Conservation (phyloP, 2,329 filamentous ascomycete species). For the Alternaria sp. region DNA sequence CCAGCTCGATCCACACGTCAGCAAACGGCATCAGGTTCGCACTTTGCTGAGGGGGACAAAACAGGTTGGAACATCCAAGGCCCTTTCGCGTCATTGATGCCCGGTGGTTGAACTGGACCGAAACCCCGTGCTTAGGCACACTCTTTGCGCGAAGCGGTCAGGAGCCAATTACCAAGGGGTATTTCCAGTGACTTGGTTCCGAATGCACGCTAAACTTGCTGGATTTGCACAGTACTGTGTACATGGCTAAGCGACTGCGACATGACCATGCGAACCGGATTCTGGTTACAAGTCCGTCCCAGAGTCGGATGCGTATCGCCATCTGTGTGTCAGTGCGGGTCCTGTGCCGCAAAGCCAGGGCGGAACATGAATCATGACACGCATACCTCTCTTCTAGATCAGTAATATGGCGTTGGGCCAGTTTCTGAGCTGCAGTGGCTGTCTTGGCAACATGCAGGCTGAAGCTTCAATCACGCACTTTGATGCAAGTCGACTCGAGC, state of each 20-base stretch:
- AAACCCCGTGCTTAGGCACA: slow-evolving; percentile 10
- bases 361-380: slow-evolving; percentile 1
- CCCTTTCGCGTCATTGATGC: slow-evolving; percentile 1
- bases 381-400: slow-evolving; percentile 7
- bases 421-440: slow-evolving; percentile 10
- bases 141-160: slow-evolving; percentile 2
- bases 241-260: slow-evolving; percentile 7
- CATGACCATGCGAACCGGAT: neutral
- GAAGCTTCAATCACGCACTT: slow-evolving; percentile 18
- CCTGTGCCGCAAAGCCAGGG: neutral
- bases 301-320: slow-evolving; percentile 3
- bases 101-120: slow-evolving; percentile 15
- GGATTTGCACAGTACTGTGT: neutral
- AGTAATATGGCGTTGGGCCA: slow-evolving; percentile 7
- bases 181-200: slow-evolving; percentile 11
- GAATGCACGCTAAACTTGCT: slow-evolving; percentile 12
- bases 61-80: slow-evolving; percentile 11
- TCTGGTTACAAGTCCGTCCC: slow-evolving; percentile 3
- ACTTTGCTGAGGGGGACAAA: slow-evolving; percentile 39
- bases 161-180: slow-evolving; percentile 5
- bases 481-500: slow-evolving; percentile 11
- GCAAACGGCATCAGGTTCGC: slow-evolving; percentile 36
- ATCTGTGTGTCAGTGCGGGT: slow-evolving; percentile 7
- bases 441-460: slow-evolving; percentile 27
- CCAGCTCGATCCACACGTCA: slow-evolving; percentile 32